A percentile compares a stretch with the other conserved stretches of the same genome.
Conservation (phyloP, 139 green algal genomes). For the Picochlorum costavermella region DNA sequence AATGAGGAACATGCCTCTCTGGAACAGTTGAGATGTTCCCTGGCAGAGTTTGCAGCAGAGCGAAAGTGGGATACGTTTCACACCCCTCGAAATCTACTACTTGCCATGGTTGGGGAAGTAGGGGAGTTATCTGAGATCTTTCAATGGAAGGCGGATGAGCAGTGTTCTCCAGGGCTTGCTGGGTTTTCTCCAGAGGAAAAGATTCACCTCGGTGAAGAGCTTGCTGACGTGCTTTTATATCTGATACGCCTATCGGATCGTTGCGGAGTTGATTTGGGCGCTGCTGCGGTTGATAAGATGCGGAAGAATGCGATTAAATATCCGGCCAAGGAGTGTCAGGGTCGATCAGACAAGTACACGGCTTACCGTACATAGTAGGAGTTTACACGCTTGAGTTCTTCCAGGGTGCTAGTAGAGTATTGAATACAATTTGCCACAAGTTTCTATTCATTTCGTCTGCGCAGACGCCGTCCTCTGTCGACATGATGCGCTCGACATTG, state of each 20-base stretch:
- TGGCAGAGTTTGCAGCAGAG: conserved; percentile 41
- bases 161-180: conserved; percentile 28
- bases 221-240: conserved; percentile 72
- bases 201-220: conserved; percentile 53
- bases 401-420: not conserved
- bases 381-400: not conserved
- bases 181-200: conserved; percentile 36
- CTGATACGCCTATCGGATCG: conserved; percentile 56
- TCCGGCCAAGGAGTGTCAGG: conserved; percentile 38
- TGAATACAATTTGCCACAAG: conserved; percentile 17
- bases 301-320: conserved; percentile 55
- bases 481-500: conserved; percentile 7
- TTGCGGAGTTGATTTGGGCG: conserved; percentile 57
- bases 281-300: conserved; percentile 41
- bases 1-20: conserved; percentile 21
- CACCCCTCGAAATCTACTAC: conserved; percentile 69
- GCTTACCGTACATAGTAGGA: conserved; percentile 10
- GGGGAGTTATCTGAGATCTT: conserved; percentile 57
- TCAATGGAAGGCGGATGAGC: conserved; percentile 59
- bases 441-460: conserved; percentile 19
- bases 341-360: conserved; percentile 50
- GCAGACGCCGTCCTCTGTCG: conserved; percentile 16
- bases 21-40: conserved; percentile 27
- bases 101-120: conserved; percentile 48
- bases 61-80: conserved; percentile 69